Base-by-base conservation (phyloP, 1,284 basidiomycete species). In the Boletus mariae region DNA sequence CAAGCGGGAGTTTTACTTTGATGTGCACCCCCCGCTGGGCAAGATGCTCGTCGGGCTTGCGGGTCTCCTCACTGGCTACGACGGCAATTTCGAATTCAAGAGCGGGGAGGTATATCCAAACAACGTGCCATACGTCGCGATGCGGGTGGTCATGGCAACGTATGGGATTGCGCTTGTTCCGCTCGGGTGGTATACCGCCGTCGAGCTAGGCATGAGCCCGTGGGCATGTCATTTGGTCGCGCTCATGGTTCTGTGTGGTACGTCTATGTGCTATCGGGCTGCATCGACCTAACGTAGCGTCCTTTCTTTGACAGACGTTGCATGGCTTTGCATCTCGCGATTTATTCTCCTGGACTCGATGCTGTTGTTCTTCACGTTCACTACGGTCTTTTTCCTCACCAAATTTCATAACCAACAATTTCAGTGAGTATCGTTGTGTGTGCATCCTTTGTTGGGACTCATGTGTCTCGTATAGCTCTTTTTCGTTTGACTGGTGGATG, bases 271-370 rank as follows among this genome's bases (percentile, higher is more conserved):
- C 9, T 15, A 3, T 37, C n/a, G 26, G 20, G 25, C 17, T 13
- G 8, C 28, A 5, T 29, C 8, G 15, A 44, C 23, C 23, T 44
- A 13, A 44, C 28, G 28, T n/a, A 12, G 12, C 15, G 23, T 11
- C 17, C 4, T 46, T 20, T 15, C 1, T 6, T 28, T 8, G 42
- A n/a, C 57, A 94, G 96, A 98, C 75, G 85, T 98, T 59, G 95
- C 90, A 60, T 98, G 94, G 94, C 75, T 98, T 50, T 90, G 87
- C 65, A 99, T 98, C 68, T 97, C 94, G 44, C 84, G 96, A 17
- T 99, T 99, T 72, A 96, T 99, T 73, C 83, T 99, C 49, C 80
- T 99, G 65, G 96, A 99, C 70, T 95, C 96, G 28, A 98, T 99
- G 93, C 78, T 99, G 11, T 79, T 99, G 44, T 97, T 95, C 80